Percentiles rank a stretch among this genome's conserved stretches.
These are phyloP conservation scores for Symbiotaphrina buchneri DNA, from an alignment of 495 filamentous ascomycete species.

Conservation along the genomic window DNA sequence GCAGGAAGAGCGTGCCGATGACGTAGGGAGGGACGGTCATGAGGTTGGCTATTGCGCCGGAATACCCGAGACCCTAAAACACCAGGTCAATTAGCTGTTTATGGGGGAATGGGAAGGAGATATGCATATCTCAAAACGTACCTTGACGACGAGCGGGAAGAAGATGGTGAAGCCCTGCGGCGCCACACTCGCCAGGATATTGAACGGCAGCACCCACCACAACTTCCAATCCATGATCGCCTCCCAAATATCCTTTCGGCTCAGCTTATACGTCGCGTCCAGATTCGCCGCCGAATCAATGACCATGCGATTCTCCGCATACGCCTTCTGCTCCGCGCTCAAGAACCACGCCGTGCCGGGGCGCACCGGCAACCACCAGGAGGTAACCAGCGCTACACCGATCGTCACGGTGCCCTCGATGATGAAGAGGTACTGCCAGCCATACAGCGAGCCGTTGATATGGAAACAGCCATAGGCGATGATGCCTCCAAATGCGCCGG, in stretches of 20 bases:
- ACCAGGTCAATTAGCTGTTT: slow-evolving; percentile 7
- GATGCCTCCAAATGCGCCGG: slow-evolving; percentile 29
- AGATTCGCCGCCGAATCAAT: slow-evolving; percentile 7
- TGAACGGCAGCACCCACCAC: slow-evolving; percentile 24
- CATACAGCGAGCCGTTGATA: slow-evolving; percentile 13
- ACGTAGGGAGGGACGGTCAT: slow-evolving; percentile 32
- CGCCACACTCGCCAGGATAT: slow-evolving; percentile 30
- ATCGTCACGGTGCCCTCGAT: slow-evolving; percentile 28
- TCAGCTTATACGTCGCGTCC: slow-evolving; percentile 1
- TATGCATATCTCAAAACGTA: slow-evolving; percentile 5
- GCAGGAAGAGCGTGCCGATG: slow-evolving; percentile 22
- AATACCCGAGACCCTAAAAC: slow-evolving; percentile 19
- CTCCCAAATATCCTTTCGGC: slow-evolving; percentile 21
- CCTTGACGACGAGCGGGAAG: slow-evolving; percentile 26
- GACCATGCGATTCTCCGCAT: slow-evolving; percentile 15
- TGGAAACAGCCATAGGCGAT: slow-evolving; percentile 18
- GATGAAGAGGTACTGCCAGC: slow-evolving; percentile 34
- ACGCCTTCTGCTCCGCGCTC: slow-evolving; percentile 16
- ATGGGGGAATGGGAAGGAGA: neutral
- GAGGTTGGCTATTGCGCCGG: slow-evolving; percentile 24
- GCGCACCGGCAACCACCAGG: slow-evolving; percentile 25
- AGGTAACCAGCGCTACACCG: slow-evolving; percentile 19
- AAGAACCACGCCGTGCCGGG: slow-evolving; percentile 33
- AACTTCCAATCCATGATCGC: slow-evolving; percentile 27
- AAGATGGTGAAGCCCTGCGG: slow-evolving; percentile 29